Evolutionary conservation across 2,329 filamentous ascomycete species (phyloP).

Genomic region (Cercospora brassicicola): DNA sequence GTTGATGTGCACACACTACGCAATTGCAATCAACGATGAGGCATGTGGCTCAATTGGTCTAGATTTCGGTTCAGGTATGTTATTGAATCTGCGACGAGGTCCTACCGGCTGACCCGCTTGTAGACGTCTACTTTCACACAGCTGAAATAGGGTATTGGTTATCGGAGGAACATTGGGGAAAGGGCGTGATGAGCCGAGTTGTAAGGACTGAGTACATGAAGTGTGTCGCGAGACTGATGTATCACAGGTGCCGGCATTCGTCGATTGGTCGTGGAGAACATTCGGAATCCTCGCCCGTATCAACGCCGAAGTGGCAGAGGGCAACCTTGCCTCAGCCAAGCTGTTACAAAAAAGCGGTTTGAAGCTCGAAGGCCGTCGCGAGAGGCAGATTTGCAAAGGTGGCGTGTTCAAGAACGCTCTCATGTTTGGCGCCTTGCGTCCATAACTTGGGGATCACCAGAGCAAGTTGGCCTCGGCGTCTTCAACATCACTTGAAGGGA

Average conservation of each 20-base stretch:
- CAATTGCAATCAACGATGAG: conserved; percentile 31
- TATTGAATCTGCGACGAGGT: no score
- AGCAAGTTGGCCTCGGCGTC: neutral
- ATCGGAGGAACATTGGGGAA: conserved; percentile 41
- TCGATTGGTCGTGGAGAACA: conserved; percentile 40
- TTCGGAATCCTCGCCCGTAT: conserved; percentile 37
- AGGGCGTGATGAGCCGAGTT: conserved; percentile 15
- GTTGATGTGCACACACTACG: conserved; percentile 23
- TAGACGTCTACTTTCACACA: conserved; percentile 40
- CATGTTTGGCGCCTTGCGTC: conserved; percentile 41
- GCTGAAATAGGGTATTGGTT: conserved; percentile 49
- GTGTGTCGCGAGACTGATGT: neutral
- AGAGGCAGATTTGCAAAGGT: conserved; percentile 40
- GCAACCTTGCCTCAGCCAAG: conserved; percentile 41
- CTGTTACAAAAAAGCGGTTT: conserved; percentile 44
- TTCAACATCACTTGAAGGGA: neutral
- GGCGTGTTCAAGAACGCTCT: conserved; percentile 39
- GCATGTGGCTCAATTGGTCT: conserved; percentile 44
- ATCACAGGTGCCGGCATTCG: conserved; percentile 34
- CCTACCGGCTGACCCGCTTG: neutral
- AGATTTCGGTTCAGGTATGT: conserved; percentile 35
- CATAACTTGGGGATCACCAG: neutral
- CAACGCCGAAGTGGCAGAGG: conserved; percentile 35
- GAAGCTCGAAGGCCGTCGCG: conserved; percentile 40
- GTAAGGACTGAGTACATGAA: conserved; percentile 23